Base-by-base conservation (phyloP, 2,329 filamentous ascomycete genomes). In the Colletotrichum graminicola region DNA sequence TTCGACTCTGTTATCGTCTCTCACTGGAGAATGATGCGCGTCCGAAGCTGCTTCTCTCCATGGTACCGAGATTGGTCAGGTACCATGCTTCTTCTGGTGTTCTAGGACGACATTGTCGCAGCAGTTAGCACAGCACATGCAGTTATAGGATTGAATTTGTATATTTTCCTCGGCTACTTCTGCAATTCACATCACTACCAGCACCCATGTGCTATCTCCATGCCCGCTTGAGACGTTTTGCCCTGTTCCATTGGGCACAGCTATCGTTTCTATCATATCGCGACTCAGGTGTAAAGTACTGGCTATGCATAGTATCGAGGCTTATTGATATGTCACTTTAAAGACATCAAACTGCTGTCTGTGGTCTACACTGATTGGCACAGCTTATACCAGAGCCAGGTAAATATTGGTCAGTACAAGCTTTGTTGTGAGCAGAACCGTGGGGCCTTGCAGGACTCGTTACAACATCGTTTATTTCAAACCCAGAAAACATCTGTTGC, bases 71-170 rank as follows among this genome's bases (percentile, higher is more conserved):
- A 14, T 14, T 41, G 14, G 3, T 39, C 1, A 14, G 14, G 39
- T 41, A 41, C 18, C 14, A 41, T 14, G 5, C 39, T 39, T 39
- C 36, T 39, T 14, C 80, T 41, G 3, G 39, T 41, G 10, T 47
- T 47, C 8, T 12, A 47, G n/a, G 10, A 23, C 11, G 45, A 4
- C 2, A 2, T 23, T 47, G n/a, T 23, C 10, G 8, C 21, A 11
- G n/a, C 8, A n/a, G 0, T 23, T 8, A n/a, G 4, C 11, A n/a
- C 8, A 5, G 45, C 21, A n/a, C 10, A 23, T 4, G 3, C 23
- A 23, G 36, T 23, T 47, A 5, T 23, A n/a, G 7, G 4, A 10
- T 3, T 23, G 21, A 4, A 2, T n/a, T 47, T n/a, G 45, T n/a
- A 3, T 23, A 23, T 49, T 5, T 23, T 12, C 3, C 11, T 23